Percentiles rank a stretch among this genome's conserved stretches.
These are phyloP conservation scores for Claviceps digitariae DNA, from an alignment of 2,329 filamentous ascomycete genomes.

Conservation along the genomic window DNA sequence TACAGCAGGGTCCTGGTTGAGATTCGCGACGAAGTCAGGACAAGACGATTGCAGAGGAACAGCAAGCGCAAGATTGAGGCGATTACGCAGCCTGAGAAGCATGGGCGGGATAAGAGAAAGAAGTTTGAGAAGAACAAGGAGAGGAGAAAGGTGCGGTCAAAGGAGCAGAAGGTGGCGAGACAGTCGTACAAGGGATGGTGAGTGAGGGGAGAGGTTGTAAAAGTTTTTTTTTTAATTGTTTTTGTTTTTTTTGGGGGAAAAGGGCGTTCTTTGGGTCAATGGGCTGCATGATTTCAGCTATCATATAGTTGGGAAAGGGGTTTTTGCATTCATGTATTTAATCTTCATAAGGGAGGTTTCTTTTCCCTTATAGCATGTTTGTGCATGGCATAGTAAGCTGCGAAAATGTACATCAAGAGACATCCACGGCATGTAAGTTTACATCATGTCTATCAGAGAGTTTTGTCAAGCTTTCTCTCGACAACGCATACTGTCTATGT, in stretches of 20 bases:
- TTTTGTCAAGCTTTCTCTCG: neutral
- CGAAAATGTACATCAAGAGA: neutral
- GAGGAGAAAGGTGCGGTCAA: constrained; percentile 63
- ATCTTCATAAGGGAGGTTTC: too few relatives aligned
- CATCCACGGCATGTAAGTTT: neutral
- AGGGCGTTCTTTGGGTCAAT: constrained; percentile 12
- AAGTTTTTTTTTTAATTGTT: too few relatives aligned
- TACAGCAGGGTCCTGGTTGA: constrained; percentile 64
- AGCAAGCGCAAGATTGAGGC: constrained; percentile 84
- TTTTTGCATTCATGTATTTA: neutral
- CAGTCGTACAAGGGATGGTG: constrained; percentile 49
- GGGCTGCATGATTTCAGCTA: neutral
- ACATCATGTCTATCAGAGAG: neutral
- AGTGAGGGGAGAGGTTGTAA: too few relatives aligned
- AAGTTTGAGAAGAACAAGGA: constrained; percentile 76
- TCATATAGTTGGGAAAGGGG: neutral
- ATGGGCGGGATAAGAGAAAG: constrained; percentile 66
- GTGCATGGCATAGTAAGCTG: neutral
- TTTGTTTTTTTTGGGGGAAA: neutral
- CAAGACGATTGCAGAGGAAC: constrained; percentile 58
- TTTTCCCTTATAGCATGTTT: neutral
- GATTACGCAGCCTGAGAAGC: constrained; percentile 66
- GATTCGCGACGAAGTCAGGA: constrained; percentile 60
- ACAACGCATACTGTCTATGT: neutral
- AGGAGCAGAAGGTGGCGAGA: constrained; percentile 57